Conservation (phyloP, 768 basidiomycete species). For the Podaxis carcinomalis region DNA sequence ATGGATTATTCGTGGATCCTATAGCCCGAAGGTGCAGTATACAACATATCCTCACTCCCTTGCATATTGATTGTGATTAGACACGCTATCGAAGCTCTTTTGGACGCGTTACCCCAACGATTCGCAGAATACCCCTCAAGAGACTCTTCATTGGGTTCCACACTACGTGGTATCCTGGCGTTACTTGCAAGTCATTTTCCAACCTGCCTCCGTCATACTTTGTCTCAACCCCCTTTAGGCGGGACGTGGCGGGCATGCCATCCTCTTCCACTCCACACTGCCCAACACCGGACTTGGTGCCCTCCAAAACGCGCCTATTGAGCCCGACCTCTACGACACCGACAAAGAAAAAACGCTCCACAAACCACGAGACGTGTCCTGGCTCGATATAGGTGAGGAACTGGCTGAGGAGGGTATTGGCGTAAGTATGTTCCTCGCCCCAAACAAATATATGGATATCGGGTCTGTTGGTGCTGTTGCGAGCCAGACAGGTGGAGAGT, state of each 20-base stretch:
- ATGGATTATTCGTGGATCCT: slow-evolving; percentile 76
- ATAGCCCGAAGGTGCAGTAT: slow-evolving; percentile 57
- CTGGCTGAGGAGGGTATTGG: slow-evolving; percentile 88
- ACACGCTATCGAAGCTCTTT: slow-evolving; percentile 57
- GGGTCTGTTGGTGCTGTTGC: slow-evolving; percentile 79
- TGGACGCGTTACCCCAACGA: slow-evolving; percentile 61
- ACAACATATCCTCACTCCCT: neutral
- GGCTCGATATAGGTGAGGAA: slow-evolving; percentile 83
- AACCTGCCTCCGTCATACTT: neutral
- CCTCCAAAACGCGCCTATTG: slow-evolving; percentile 50
- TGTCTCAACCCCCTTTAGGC: slow-evolving; percentile 30
- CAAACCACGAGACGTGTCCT: slow-evolving; percentile 68
- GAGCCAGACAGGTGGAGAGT: slow-evolving; percentile 80
- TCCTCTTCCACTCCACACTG: slow-evolving; percentile 65
- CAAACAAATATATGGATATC: slow-evolving; percentile 75
- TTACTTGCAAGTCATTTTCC: slow-evolving; percentile 50
- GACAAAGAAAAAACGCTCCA: slow-evolving; percentile 86
- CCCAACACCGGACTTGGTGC: slow-evolving; percentile 74
- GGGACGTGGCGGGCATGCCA: slow-evolving; percentile 72
- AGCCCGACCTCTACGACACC: slow-evolving; percentile 70
- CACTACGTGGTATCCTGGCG: slow-evolving; percentile 65
- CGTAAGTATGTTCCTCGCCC: slow-evolving; percentile 84
- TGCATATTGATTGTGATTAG: slow-evolving; percentile 29
- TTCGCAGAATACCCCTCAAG: slow-evolving; percentile 43
- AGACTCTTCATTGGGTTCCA: slow-evolving; percentile 75